phyloP scores from a whole-genome alignment of 2,329 filamentous ascomycete genomes.

The Eurotiales sp. region DNA sequence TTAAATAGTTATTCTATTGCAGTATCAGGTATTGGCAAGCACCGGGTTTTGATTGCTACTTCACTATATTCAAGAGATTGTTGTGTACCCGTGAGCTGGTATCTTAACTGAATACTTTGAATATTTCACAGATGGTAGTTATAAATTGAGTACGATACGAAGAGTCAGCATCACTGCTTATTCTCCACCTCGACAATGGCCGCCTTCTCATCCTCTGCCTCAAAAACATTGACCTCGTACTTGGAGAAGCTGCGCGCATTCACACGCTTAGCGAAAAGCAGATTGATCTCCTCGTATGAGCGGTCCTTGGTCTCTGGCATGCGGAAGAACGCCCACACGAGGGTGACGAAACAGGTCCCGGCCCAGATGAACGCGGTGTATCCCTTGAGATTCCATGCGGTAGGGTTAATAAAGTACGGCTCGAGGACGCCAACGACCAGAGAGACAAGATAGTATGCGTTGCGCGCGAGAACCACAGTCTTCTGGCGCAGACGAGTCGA shows the following conservation, averaged over 20 bases:
- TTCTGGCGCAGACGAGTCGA: conserved; percentile 42
- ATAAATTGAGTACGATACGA: no score
- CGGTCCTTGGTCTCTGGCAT: conserved; percentile 29
- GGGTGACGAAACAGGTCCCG: conserved; percentile 11
- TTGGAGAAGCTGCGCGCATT: conserved; percentile 68
- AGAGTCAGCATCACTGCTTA: no score
- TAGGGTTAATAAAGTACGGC: conserved; percentile 38
- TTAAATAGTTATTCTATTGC: no score
- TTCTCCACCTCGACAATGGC: no score
- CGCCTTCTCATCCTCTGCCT: conserved; percentile 25
- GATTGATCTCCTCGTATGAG: conserved; percentile 36
- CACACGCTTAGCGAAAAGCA: conserved; percentile 61
- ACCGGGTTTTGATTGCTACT: no score
- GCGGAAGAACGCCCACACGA: neutral
- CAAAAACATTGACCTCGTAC: conserved; percentile 55
- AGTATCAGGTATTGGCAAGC: no score
- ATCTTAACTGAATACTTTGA: no score
- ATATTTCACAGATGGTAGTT: no score
- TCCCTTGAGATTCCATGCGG: conserved; percentile 22
- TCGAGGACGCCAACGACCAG: conserved; percentile 39
- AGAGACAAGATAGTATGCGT: conserved; percentile 35
- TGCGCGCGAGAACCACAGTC: conserved; percentile 43
- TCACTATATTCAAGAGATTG: no score
- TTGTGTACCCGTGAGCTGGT: no score
- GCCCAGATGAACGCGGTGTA: conserved; percentile 28